Base-by-base conservation (phyloP, 2,329 filamentous ascomycete genomes). In the Capronia americana region DNA sequence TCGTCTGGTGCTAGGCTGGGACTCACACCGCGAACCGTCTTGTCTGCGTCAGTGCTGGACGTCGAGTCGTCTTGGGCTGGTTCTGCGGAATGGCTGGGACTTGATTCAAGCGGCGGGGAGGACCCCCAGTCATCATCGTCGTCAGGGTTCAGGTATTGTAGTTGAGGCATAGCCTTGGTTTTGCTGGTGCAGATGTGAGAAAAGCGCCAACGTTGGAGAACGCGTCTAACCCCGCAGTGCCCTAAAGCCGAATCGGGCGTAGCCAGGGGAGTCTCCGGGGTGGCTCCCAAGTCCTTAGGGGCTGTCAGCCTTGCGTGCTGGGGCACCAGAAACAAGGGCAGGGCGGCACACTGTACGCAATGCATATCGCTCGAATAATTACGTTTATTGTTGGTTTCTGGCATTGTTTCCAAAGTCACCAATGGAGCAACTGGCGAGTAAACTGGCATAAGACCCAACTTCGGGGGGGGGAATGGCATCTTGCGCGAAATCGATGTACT, bases 91-190 rank as follows among this genome's bases (percentile, higher is more conserved):
- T 8, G 50, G 14, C 23, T 54, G 17, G 51, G 51, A 30, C 24
- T 54, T 30, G 28, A 17, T 54, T 54, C 51, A 26, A 24, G 24
- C 14, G 51, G 26, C 23, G 51, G 51, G 7, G 51, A 54, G 14
- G 51, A 26, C 14, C 24, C 51, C 51, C 51, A 30, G 51, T 54
- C 51, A 30, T 32, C 51, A 14, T 54, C 51, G 14, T 30, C 51
- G 51, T 54, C 51, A 30, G 51, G 8, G 3, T 30, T 54, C 7
- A 30, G 51, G 26, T 54, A 30, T 20, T 54, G 51, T 30, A 54
- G 24, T n/a, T 54, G 51, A 54, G 51, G 51, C 51, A 54, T 32
- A n/a, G 30, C 44, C 17, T 4, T 3, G 28, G 28, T 23, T 48
- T 48, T 14, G 17, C 17, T 48, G 7, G 1, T 48, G 8, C 17